Conservation (phyloP, 2,329 filamentous ascomycete genomes). For the Pseudocercospora macadamiae region DNA sequence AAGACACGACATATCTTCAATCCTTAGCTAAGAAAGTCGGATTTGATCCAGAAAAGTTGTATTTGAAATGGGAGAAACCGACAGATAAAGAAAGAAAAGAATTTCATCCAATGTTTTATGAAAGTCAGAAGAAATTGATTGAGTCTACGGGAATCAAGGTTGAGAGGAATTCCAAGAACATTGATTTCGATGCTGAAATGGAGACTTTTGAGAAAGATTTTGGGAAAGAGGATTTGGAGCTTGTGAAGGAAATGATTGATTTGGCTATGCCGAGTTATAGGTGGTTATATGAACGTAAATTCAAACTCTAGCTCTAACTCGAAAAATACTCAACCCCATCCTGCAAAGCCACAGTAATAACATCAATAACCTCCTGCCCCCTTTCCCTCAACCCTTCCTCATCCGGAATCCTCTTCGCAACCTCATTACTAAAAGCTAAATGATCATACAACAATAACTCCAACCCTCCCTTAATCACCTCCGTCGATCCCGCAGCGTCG, state of each 20-base stretch:
- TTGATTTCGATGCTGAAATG: background rate
- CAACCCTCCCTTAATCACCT: slow-evolving; percentile 6
- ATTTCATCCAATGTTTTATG: slow-evolving; percentile 13
- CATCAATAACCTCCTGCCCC: slow-evolving; percentile 13
- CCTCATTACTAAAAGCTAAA: slow-evolving; percentile 14
- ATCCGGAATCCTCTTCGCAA: slow-evolving; percentile 4
- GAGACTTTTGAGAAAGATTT: background rate
- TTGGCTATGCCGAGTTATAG: background rate
- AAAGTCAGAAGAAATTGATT: slow-evolving; percentile 8
- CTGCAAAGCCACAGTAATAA: slow-evolving; percentile 11
- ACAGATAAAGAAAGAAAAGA: background rate
- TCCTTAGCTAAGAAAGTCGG: slow-evolving; percentile 28
- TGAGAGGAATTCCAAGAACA: slow-evolving; percentile 1
- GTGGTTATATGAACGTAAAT: slow-evolving; percentile 1
- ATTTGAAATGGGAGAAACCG: slow-evolving; percentile 24
- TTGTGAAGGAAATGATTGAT: background rate
- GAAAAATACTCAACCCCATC: slow-evolving; percentile 12
- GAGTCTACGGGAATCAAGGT: background rate
- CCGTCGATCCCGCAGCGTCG: background rate
- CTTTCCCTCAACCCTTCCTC: background rate
- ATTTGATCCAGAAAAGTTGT: slow-evolving; percentile 37
- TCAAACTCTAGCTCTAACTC: slow-evolving; percentile 2
- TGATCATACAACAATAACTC: slow-evolving; percentile 12
- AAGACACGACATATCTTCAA: slow-evolving; percentile 39
- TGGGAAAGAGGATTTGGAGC: background rate